Evolutionary conservation across 2,329 filamentous ascomycete genomes (phyloP).

Genomic region (Clarireedia monteithiana): DNA sequence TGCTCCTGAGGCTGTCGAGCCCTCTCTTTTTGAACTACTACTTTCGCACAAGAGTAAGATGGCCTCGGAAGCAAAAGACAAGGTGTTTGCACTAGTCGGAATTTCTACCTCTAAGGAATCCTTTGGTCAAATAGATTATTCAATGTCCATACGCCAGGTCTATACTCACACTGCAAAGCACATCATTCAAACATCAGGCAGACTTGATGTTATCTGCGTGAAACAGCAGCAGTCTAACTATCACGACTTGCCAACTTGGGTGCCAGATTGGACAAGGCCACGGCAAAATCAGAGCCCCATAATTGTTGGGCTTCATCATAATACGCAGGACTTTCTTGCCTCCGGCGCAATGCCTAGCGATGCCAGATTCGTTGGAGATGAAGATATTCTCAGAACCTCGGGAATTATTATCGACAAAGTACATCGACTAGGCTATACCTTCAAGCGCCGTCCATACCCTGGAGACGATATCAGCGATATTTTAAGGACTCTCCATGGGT

Average conservation of each 20-base stretch:
- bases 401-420: slow-evolving; percentile 21
- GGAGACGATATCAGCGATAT: slow-evolving; percentile 12
- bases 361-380: slow-evolving; percentile 13
- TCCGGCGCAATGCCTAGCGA: slow-evolving; percentile 14
- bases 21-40: slow-evolving; percentile 22
- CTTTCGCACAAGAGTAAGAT: slow-evolving; percentile 25
- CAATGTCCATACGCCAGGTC: slow-evolving; percentile 14
- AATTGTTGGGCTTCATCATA: slow-evolving; percentile 20
- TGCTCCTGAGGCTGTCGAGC: slow-evolving; percentile 8
- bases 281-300: slow-evolving; percentile 5
- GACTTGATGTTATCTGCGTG: slow-evolving; percentile 23
- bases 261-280: slow-evolving; percentile 22
- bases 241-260: slow-evolving; percentile 20
- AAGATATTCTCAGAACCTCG: slow-evolving; percentile 13
- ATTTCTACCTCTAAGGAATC: slow-evolving; percentile 15
- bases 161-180: slow-evolving; percentile 22
- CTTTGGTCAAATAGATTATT: slow-evolving; percentile 23
- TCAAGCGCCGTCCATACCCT: slow-evolving; percentile 11
- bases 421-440: slow-evolving; percentile 12
- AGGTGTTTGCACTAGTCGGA: slow-evolving; percentile 25
- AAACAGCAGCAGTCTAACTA: slow-evolving; percentile 15
- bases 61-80: slow-evolving; percentile 25
- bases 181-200: slow-evolving; percentile 17
- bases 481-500: slow-evolving; percentile 19
- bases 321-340: slow-evolving; percentile 16